These are phyloP conservation scores for Podospora anserina DNA, from an alignment of 495 filamentous ascomycete species.

Conservation along the genomic window DNA sequence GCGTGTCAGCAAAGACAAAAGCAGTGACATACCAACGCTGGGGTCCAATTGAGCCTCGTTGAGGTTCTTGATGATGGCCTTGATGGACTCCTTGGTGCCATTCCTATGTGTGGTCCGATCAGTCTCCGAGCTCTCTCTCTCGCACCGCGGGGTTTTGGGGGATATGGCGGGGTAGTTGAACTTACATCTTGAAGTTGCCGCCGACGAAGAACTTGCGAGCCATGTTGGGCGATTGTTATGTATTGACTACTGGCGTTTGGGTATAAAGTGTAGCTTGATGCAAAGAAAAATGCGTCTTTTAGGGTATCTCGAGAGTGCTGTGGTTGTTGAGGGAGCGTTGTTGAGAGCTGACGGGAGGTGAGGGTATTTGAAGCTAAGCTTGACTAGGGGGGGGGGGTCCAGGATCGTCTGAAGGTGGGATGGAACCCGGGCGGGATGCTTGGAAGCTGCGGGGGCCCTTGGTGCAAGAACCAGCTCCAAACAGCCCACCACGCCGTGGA, in stretches of 20 bases:
- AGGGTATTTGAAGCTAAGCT: conserved; percentile 3
- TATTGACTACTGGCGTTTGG: background rate
- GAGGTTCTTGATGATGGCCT: conserved; percentile 79
- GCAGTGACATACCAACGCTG: conserved; percentile 55
- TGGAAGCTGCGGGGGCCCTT: conserved; percentile 1
- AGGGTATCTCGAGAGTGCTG: background rate
- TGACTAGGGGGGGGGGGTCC: conserved; percentile 2
- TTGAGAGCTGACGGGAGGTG: conserved; percentile 6
- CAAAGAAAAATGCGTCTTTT: background rate
- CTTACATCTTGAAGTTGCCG: conserved; percentile 98
- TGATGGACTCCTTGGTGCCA: conserved; percentile 81
- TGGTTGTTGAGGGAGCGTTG: conserved; percentile 1
- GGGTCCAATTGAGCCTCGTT: conserved; percentile 72
- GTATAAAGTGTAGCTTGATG: background rate
- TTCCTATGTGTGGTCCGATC: conserved; percentile 59
- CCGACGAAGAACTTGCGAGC: conserved; percentile 98
- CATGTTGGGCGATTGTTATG: conserved; percentile 54
- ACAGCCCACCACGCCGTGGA: background rate
- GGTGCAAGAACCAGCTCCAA: background rate
- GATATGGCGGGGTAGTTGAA: conserved; percentile 20
- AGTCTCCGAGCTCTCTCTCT: conserved; percentile 23
- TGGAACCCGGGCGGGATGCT: conserved; percentile 12
- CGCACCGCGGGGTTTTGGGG: conserved; percentile 30
- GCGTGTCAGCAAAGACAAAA: background rate
- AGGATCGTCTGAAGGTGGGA: conserved; percentile 8